These are phyloP conservation scores for Tulasnella sp. DNA, from an alignment of 768 basidiomycete species.

Conservation along the genomic window DNA sequence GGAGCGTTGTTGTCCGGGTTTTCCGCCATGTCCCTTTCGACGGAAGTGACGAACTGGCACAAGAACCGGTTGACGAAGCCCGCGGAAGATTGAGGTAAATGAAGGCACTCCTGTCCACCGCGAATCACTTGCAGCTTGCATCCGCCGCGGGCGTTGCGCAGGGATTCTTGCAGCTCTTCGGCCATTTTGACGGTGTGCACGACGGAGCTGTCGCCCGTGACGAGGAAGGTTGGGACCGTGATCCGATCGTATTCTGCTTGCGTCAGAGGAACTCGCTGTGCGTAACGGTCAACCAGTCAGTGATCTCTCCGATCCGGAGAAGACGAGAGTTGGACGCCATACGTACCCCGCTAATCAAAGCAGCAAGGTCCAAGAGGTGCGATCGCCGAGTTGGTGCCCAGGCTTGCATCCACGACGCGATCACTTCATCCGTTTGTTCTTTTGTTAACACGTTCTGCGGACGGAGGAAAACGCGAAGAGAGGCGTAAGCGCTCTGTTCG, in stretches of 20 bases:
- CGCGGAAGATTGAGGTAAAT: conserved; percentile 7
- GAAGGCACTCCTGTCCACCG: conserved; percentile 19
- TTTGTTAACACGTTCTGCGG: conserved; percentile 31
- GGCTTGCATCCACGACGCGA: conserved; percentile 63
- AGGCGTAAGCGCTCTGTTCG: not conserved
- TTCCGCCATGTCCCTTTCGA: not conserved
- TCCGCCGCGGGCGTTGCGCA: conserved; percentile 14
- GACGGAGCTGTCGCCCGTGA: conserved; percentile 23
- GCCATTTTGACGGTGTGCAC: conserved; percentile 24
- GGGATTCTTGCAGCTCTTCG: conserved; percentile 10
- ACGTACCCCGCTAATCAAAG: conserved; percentile 24
- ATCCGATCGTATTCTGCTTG: conserved; percentile 56
- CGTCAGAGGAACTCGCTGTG: conserved; percentile 60
- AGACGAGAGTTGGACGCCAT: not conserved
- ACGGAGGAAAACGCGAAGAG: not conserved
- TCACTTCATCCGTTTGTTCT: conserved; percentile 69
- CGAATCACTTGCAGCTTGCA: conserved; percentile 25
- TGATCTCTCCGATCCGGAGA: conserved; percentile 40
- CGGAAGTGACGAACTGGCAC: conserved; percentile 8
- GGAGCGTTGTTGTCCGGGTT: not conserved
- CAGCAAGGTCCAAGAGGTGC: conserved; percentile 52
- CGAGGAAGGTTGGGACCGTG: conserved; percentile 51
- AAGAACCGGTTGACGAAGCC: conserved; percentile 17
- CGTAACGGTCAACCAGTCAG: conserved; percentile 51
- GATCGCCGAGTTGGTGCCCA: conserved; percentile 60